Conservation (phyloP, 768 basidiomycete species). For the Mycena haematopus region DNA sequence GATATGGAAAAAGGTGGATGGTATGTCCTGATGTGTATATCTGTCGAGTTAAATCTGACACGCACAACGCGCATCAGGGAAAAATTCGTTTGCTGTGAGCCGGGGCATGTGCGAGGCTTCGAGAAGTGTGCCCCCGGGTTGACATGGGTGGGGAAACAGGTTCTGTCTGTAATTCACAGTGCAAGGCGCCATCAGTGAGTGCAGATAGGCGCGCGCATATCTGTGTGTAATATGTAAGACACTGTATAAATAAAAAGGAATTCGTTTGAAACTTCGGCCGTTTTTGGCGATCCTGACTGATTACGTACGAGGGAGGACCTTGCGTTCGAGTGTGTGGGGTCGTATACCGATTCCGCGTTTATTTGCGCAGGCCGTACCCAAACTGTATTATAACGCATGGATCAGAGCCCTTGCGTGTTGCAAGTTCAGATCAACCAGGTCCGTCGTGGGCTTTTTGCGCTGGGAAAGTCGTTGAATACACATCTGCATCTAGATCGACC, state of each 20-base stretch:
- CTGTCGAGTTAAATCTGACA: neutral
- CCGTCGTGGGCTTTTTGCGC: neutral
- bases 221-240: too few species aligned
- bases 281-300: too few species aligned
- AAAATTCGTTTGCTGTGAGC: conserved; percentile 89
- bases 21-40: conserved; percentile 46
- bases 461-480: neutral
- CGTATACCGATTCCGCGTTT: neutral
- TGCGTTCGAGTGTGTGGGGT: too few species aligned
- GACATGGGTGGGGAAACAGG: conserved; percentile 81
- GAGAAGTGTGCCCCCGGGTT: conserved; percentile 64
- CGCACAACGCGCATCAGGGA: conserved; percentile 55
- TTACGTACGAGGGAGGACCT: conserved; percentile 1
- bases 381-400: conserved; percentile 24
- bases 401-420: conserved; percentile 36
- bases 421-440: conserved; percentile 53
- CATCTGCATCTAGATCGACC: conserved; percentile 56
- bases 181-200: conserved; percentile 37
- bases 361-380: neutral
- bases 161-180: conserved; percentile 53
- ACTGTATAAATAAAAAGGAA: too few species aligned
- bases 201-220: conserved; percentile 5
- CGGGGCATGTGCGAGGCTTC: conserved; percentile 82
- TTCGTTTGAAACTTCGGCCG: too few species aligned
- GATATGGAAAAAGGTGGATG: conserved; percentile 94